Base-by-base conservation (phyloP, 2,329 filamentous ascomycete species). In the Cercospora brassicicola region DNA sequence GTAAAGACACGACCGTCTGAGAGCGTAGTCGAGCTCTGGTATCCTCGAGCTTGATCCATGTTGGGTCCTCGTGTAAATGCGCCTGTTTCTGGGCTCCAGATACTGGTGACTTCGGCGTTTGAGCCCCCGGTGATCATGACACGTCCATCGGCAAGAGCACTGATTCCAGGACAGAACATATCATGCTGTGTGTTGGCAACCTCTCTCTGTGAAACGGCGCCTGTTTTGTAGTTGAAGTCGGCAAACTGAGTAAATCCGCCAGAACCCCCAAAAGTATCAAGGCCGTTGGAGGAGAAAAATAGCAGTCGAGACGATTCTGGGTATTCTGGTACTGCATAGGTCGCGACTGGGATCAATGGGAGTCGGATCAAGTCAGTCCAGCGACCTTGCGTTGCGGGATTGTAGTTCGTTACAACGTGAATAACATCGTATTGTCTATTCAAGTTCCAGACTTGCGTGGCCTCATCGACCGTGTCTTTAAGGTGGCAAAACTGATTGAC, bases 141-240 rank as follows among this genome's bases (percentile, higher is more conserved):
- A 11, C 81, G 78, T 0, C 85, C 86, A 7, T 82, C 76, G 15
- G 79, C 81, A 64, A 85, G 83, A 5, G 84, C 76, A 8, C 82
- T 84, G 61, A 87, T 84, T 1, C 85, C 86, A 0, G 86, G 85
- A 72, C 85, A 87, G 70, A 86, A 87, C 85, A 86, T 86, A 72
- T 86, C 84, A 70, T 86, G 83, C 3, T 79, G 70, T 0, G 83
- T 86, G 68, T 83, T 77, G 5, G 71, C 70, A 2, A 82, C 64
- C 8, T 39, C 59, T 11, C 69, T 61, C 39, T 59, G 42, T 28
- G 69, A 69, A 2, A 69, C 57, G 6, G 65, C 62, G 9, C 67
- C 64, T 5, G 66, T 66, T 4, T 63, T 62, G 28, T 45, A 69
- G 28, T 67, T 65, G 53, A 62, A 69, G 56, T 69, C 67, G 23